Evolutionary conservation across 2,329 filamentous ascomycete species (phyloP).

Genomic region (Xylariaceae sp.): DNA sequence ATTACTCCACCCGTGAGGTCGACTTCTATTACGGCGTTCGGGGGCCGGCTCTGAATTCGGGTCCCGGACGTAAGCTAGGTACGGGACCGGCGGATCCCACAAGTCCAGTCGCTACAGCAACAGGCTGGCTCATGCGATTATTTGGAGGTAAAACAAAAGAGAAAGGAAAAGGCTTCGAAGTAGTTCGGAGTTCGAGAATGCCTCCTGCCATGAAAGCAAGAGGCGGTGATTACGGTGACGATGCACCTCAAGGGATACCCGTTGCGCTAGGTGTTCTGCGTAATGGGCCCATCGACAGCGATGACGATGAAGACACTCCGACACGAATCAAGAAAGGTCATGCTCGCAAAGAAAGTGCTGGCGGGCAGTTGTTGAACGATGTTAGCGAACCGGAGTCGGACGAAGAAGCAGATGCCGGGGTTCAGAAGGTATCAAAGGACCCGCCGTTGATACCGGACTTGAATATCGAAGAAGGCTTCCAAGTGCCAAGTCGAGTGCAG

Average conservation of each 20-base stretch:
- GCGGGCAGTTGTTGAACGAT: conserved; percentile 41
- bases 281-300: conserved; percentile 59
- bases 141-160: conserved; percentile 86
- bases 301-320: conserved; percentile 47
- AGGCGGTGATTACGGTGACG: conserved; percentile 55
- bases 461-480: conserved; percentile 54
- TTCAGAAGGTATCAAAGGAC: conserved; percentile 40
- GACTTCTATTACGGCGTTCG: conserved; percentile 96
- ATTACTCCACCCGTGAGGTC: conserved; percentile 90
- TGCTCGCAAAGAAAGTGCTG: conserved; percentile 31
- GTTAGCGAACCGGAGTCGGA: conserved; percentile 44
- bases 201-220: conserved; percentile 64
- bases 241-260: conserved; percentile 61
- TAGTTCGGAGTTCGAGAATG: conserved; percentile 84
- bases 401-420: conserved; percentile 33
- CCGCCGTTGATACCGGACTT: conserved; percentile 57
- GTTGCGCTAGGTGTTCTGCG: conserved; percentile 57
- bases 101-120: conserved; percentile 80
- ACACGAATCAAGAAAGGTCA: conserved; percentile 31
- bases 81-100: conserved; percentile 95
- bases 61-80: conserved; percentile 76
- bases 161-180: conserved; percentile 93
- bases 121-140: conserved; percentile 78
- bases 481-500: conserved; percentile 57
- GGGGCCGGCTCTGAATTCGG: conserved; percentile 78